Percentiles rank a stretch among this genome's conserved stretches.
phyloP scores from a whole-genome alignment of 768 basidiomycete genomes.

The Scleroderma citrinum region DNA sequence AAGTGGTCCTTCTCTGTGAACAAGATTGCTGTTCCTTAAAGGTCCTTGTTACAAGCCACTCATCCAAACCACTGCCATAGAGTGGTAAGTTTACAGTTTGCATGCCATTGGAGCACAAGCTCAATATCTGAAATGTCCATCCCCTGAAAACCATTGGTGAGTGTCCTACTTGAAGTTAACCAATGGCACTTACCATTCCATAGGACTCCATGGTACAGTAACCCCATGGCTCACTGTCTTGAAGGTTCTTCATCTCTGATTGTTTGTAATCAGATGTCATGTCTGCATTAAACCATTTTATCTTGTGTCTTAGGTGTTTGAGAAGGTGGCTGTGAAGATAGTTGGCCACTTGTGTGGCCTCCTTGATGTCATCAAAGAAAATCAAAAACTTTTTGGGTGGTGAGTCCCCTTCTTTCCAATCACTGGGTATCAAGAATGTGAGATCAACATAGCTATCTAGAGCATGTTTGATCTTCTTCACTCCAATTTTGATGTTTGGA shows the following conservation, averaged over 20 bases:
- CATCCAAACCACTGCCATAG: conserved; percentile 33
- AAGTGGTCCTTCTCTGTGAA: conserved; percentile 25
- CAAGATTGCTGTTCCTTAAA: conserved; percentile 18
- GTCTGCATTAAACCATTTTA: conserved; percentile 20
- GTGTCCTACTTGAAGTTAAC: no score
- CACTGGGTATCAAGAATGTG: conserved; percentile 12
- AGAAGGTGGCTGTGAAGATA: conserved; percentile 10
- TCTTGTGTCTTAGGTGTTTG: conserved; percentile 7
- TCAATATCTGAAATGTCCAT: conserved; percentile 30
- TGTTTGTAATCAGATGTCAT: conserved; percentile 9
- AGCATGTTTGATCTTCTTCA: no score
- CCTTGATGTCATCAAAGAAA: conserved; percentile 23
- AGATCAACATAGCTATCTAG: no score
- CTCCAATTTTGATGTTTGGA: no score
- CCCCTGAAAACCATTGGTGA: conserved; percentile 19
- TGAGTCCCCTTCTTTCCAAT: conserved; percentile 3
- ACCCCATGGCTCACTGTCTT: conserved; percentile 19
- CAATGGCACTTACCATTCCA: conserved; percentile 26
- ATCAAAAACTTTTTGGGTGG: conserved; percentile 16
- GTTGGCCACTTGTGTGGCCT: conserved; percentile 9
- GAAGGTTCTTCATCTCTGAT: conserved; percentile 13
- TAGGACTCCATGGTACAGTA: conserved; percentile 27
- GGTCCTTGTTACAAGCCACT: conserved; percentile 11
- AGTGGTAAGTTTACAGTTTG: conserved; percentile 15
- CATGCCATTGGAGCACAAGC: conserved; percentile 31